A percentile compares a stretch with the other conserved stretches of the same genome.
Evolutionary conservation across 768 basidiomycete genomes (phyloP).

Genomic region (Sporobolomyces phaffii): DNA sequence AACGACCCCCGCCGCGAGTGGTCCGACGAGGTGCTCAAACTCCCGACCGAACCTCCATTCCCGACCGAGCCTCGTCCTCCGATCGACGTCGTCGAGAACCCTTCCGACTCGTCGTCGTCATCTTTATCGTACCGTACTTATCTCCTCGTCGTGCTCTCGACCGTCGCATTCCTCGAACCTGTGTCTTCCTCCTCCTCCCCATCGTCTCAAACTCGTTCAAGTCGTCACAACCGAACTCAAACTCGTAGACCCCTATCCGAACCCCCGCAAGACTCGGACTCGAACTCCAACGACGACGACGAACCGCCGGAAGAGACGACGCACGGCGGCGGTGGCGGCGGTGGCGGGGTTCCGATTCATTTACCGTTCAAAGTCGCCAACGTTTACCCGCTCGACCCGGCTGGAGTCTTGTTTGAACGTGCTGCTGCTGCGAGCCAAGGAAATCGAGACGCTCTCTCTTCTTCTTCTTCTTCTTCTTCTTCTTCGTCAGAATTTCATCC

Average conservation of each 20-base stretch:
- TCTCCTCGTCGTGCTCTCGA: constrained; percentile 28
- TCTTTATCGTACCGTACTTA: not conserved
- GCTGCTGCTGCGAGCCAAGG: constrained; percentile 6
- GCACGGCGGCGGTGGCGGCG: not conserved
- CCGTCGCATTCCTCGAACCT: constrained; percentile 16
- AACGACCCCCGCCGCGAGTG: too few relatives aligned
- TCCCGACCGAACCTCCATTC: constrained; percentile 1
- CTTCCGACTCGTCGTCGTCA: not conserved
- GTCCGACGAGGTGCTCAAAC: not conserved
- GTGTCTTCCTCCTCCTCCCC: not conserved
- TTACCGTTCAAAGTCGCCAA: constrained; percentile 22
- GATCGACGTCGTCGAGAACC: not conserved
- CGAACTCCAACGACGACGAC: not conserved
- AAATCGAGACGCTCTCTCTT: not conserved
- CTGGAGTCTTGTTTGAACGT: constrained; percentile 21
- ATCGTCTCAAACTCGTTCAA: too few relatives aligned
- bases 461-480: too few relatives aligned
- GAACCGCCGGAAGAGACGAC: too few relatives aligned
- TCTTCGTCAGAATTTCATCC: too few relatives aligned
- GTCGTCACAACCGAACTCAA: too few relatives aligned
- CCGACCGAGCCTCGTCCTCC: not conserved
- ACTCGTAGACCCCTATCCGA: too few relatives aligned
- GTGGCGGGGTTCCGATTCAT: constrained; percentile 17
- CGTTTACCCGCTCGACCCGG: not conserved
- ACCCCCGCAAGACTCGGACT: too few relatives aligned